Conservation (phyloP, 192 early-diverging fungal genomes). For the Podila clonocystis region DNA sequence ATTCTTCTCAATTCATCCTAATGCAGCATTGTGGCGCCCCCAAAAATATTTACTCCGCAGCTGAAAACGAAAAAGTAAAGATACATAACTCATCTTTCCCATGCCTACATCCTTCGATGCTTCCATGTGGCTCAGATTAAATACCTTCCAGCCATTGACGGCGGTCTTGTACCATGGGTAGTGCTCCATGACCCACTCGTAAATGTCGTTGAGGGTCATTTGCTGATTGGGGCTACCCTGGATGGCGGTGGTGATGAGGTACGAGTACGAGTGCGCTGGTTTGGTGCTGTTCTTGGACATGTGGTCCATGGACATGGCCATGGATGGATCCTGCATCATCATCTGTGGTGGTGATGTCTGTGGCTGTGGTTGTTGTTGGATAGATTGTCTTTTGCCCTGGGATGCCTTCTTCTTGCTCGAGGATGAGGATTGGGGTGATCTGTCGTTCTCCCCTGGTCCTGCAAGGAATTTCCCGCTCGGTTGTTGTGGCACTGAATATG, state of each 20-base stretch:
- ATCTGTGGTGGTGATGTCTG: conserved; percentile 27
- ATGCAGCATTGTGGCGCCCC: too few species aligned
- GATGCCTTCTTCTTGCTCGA: neutral
- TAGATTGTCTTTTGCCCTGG: conserved; percentile 14
- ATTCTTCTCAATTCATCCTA: too few species aligned
- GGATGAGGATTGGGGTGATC: neutral
- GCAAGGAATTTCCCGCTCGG: conserved; percentile 13
- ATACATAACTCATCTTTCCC: neutral
- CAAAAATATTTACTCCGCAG: too few species aligned
- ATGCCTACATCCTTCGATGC: neutral
- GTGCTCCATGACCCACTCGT: conserved; percentile 81
- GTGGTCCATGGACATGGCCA: conserved; percentile 23
- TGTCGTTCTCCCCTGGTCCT: conserved; percentile 11
- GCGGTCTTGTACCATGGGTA: conserved; percentile 87
- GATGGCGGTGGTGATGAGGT: conserved; percentile 86
- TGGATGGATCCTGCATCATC: too few species aligned
- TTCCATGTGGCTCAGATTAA: neutral
- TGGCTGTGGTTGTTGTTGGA: neutral
- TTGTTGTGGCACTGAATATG: neutral
- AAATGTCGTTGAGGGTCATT: conserved; percentile 91
- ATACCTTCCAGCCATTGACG: conserved; percentile 72
- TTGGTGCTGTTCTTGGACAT: conserved; percentile 57
- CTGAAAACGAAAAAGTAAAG: neutral
- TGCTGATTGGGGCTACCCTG: conserved; percentile 66
- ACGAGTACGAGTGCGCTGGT: conserved; percentile 85